Base-by-base conservation (phyloP, 1,139 yeast genomes). In the Eremothecium gossypii region DNA sequence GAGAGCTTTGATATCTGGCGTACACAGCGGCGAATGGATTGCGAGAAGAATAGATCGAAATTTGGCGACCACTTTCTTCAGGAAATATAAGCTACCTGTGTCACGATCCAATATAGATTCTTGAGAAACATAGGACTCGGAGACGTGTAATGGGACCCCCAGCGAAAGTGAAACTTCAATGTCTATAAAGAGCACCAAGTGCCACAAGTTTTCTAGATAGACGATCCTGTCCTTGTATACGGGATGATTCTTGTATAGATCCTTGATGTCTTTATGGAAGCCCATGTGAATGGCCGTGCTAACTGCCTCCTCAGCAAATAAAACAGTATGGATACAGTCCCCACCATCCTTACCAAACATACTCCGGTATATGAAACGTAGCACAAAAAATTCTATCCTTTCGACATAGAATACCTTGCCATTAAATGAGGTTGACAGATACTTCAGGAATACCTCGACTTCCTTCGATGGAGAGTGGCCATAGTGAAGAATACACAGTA, bases 101-200 rank as follows among this genome's bases (percentile, higher is more conserved):
- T 29, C 17, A n/a, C 14, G 41, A 26, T 41, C 17, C 17, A 29
- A 20, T 14, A 38, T 17, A 11, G 29, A 20, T 23, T 41, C 41
- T n/a, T 37, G 29, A n/a, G 31, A 32, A 13, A 53, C 45, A 14
- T 40, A 35, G 7, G 42, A 47, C 23, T 52, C 49, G 0, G 53
- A 41, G 10, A 55, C 43, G 20, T 40, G 40, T 12, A 54, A 41
- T 1, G 61, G 54, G 33, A 49, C 49, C 7, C 63, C 63, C 35
- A 51, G 40, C 27, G 55, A 58, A 36, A 55, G 50, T 2, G 63
- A 49, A 26, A 49, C 47, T 12, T 44, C 39, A 4, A 52, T 42
- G 41, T 59, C 63, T 8, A 51, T 48, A 33, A 47, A 54, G 7
- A 57, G 39, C 4, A 57, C 45, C 58, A 60, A 58, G 17, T 43